Evolutionary conservation across 352 stramenopile genomes (phyloP).

Genomic region (Sclerospora graminicola): DNA sequence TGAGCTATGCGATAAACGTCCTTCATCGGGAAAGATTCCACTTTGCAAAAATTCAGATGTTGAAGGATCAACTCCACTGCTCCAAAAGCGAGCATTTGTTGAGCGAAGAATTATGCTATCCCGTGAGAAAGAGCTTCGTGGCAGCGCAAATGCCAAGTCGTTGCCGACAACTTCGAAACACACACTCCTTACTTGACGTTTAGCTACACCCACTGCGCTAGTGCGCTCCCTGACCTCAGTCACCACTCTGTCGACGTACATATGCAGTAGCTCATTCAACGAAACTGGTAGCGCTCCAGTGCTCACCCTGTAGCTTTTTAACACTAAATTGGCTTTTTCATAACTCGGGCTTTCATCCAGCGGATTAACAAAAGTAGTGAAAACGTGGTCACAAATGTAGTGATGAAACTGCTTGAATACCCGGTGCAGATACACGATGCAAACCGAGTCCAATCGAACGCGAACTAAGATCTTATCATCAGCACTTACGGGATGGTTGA

Average conservation of each 20-base stretch:
- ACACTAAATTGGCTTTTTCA: conserved; percentile 22
- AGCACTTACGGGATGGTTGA: conserved; percentile 12
- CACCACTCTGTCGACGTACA: conserved; percentile 23
- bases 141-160: conserved; percentile 69
- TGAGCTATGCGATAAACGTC: conserved; percentile 27
- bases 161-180: conserved; percentile 69
- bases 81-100: conserved; percentile 70
- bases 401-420: conserved; percentile 84
- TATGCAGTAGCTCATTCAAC: conserved; percentile 22
- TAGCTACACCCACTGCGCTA: conserved; percentile 13
- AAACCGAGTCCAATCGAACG: conserved; percentile 69
- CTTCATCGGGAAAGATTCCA: conserved; percentile 59
- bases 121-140: conserved; percentile 65
- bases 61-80: conserved; percentile 41
- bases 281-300: conserved; percentile 26
- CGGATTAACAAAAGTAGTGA: conserved; percentile 13
- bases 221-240: conserved; percentile 8
- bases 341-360: conserved; percentile 21
- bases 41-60: conserved; percentile 68
- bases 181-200: conserved; percentile 6
- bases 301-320: conserved; percentile 26
- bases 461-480: conserved; percentile 21
- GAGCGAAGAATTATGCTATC: conserved; percentile 68
- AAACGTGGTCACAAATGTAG: conserved; percentile 54
- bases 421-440: conserved; percentile 73